These are phyloP conservation scores for Zygosaccharomyces gambellarensis DNA, from an alignment of 805 yeast genomes.

Conservation along the genomic window DNA sequence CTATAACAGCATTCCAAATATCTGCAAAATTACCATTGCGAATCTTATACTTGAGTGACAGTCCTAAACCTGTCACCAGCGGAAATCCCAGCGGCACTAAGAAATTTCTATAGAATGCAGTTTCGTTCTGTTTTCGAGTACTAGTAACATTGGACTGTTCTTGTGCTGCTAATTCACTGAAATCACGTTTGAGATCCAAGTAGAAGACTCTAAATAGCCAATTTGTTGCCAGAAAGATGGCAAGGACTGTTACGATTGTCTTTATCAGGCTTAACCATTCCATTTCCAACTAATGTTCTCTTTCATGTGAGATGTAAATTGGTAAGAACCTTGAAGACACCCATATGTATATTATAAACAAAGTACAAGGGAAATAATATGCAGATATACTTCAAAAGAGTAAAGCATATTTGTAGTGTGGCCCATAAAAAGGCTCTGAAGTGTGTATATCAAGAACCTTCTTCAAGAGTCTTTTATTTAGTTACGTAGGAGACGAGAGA, in stretches of 20 bases:
- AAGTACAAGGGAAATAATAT: background rate
- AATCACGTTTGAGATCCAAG: slow-evolving; percentile 43
- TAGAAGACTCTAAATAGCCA: slow-evolving; percentile 17
- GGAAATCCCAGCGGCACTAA: slow-evolving; percentile 70
- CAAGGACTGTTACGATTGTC: slow-evolving; percentile 8
- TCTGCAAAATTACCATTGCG: slow-evolving; percentile 75
- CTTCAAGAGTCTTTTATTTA: too few relatives aligned
- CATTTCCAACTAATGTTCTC: slow-evolving; percentile 4
- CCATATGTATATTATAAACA: background rate
- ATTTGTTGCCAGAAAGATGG: slow-evolving; percentile 12
- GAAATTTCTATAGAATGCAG: slow-evolving; percentile 71
- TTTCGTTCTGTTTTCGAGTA: slow-evolving; percentile 61
- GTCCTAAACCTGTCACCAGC: slow-evolving; percentile 61
- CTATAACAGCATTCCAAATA: slow-evolving; percentile 56
- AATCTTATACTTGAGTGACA: slow-evolving; percentile 57
- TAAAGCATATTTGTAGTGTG: background rate
- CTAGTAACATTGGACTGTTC: slow-evolving; percentile 64
- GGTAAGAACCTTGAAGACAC: background rate
- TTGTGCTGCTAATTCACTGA: slow-evolving; percentile 50
- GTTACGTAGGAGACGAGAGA: too few relatives aligned
- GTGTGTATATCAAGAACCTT: too few relatives aligned
- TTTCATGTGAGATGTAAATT: background rate
- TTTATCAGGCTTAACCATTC: slow-evolving; percentile 13
- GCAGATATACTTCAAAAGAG: background rate
- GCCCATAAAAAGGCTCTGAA: too few relatives aligned